Evolutionary conservation across 805 yeast species (phyloP).

Genomic region (Grigorovia transvaalensis): DNA sequence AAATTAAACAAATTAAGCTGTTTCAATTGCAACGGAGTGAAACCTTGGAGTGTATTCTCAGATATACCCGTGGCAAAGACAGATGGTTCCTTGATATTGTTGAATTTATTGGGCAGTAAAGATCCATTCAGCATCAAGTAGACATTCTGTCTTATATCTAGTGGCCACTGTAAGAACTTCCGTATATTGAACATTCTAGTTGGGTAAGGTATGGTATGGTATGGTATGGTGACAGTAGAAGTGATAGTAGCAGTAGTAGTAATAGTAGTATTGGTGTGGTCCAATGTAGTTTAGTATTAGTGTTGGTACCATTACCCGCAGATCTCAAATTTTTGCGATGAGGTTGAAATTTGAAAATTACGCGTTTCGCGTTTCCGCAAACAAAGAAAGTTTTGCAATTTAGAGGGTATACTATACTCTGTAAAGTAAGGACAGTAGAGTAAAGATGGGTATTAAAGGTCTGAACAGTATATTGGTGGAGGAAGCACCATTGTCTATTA

Average conservation of each 20-base stretch:
- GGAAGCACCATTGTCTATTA: conserved; percentile 76
- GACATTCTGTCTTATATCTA: conserved; percentile 17
- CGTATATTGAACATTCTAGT: conserved; percentile 3
- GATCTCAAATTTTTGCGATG: not conserved
- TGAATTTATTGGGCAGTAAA: conserved; percentile 3
- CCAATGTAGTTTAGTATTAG: too few relatives aligned
- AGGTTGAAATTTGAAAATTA: not conserved
- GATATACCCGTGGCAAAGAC: not conserved
- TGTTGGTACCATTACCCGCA: not conserved
- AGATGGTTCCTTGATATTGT: not conserved
- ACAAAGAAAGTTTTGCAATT: too few relatives aligned
- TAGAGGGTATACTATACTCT: too few relatives aligned
- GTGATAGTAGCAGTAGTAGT: too few relatives aligned
- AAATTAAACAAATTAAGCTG: conserved; percentile 11
- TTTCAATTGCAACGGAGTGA: not conserved
- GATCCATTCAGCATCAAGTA: conserved; percentile 18
- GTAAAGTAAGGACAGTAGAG: too few relatives aligned
- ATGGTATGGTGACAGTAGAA: conserved; percentile 8
- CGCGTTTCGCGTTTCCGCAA: not conserved
- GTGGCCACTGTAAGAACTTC: conserved; percentile 16
- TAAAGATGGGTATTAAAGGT: conserved; percentile 54
- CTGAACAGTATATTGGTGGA: conserved; percentile 79
- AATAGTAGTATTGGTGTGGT: not conserved
- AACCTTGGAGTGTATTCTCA: not conserved
- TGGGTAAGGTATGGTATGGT: conserved; percentile 8